Evolutionary conservation across 805 yeast species (phyloP).

Genomic region (Saccharomycopsis fodiens): DNA sequence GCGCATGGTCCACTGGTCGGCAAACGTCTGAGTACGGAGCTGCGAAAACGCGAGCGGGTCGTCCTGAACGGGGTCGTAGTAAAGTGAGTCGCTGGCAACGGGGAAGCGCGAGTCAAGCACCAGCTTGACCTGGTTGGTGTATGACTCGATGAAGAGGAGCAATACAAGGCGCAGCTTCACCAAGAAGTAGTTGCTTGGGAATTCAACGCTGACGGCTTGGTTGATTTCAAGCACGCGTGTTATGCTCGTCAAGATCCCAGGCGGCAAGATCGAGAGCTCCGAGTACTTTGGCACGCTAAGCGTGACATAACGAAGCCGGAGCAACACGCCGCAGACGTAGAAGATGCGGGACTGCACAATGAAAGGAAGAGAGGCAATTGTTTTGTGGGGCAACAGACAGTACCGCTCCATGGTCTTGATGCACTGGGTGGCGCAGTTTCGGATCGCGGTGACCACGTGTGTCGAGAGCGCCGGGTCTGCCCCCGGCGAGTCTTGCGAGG

Average conservation of each 20-base stretch:
- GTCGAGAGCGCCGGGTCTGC: conserved; percentile 24
- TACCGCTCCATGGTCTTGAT: conserved; percentile 42
- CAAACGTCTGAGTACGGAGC: not conserved
- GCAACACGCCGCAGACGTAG: conserved; percentile 58
- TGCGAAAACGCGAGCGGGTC: not conserved
- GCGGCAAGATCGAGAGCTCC: conserved; percentile 25
- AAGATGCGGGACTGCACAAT: conserved; percentile 48
- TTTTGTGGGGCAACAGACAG: conserved; percentile 35
- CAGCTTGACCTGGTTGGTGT: conserved; percentile 42
- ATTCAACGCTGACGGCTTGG: conserved; percentile 25
- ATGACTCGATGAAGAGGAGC: conserved; percentile 54
- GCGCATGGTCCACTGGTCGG: not conserved
- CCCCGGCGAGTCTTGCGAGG: conserved; percentile 16
- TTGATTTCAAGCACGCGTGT: conserved; percentile 24
- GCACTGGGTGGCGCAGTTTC: conserved; percentile 48
- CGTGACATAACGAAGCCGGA: conserved; percentile 49
- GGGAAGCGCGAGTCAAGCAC: not conserved
- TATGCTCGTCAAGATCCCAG: conserved; percentile 16
- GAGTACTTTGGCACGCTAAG: conserved; percentile 41
- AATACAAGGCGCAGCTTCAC: conserved; percentile 49
- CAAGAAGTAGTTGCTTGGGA: conserved; percentile 42
- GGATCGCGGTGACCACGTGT: conserved; percentile 35
- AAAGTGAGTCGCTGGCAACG: not conserved
- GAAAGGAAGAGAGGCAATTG: conserved; percentile 50
- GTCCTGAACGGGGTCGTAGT: not conserved